Base-by-base conservation (phyloP, 768 basidiomycete species). In the Boletus edulis region DNA sequence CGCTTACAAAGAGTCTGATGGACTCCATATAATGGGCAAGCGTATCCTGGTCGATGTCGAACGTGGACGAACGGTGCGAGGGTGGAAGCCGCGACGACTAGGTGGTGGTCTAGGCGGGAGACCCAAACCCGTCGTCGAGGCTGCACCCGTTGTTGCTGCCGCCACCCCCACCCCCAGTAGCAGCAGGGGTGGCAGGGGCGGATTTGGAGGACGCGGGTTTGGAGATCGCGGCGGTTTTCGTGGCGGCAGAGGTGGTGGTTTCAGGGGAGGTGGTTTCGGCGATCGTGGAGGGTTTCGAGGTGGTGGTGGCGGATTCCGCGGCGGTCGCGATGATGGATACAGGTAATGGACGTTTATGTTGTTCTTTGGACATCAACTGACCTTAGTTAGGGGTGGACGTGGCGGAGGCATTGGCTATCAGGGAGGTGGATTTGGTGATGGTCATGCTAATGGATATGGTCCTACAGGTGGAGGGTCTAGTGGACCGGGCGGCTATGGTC, bases 41-140 rank as follows among this genome's bases (percentile, higher is more conserved):
- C 83, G 90, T 63, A 95, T 98, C 61, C 80, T 98, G 35, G 96
- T 99, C 49, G 97, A 99, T 68, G 97, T 99, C 58, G 97, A 99
- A 73, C 88, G 97, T 35, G 97, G 97, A 18, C 85, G 97, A 46
- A 99, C 97, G 12, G 97, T 99, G 27, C 86, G 96, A 55, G 97
- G 95, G 3, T 99, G 97, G 97, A 98, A 97, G 69, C 97, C 97
- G 2, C 87, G 94, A 46, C 86, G 95, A 49, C 77, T 98, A 0
- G 97, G 96, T 18, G 97, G 97, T n/a, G 97, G 97, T 6, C 81
- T 98, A n/a, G 97, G 97, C n/a, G 97, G 97, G 27, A 82, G 96
- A 55, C 94, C 95, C 18, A 98, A 98, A 70, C 29, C 29, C 29
- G 85, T 85, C 5, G 83, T 82, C 1, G 82, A 81, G 52, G 62